These are phyloP conservation scores for Russula vinacea DNA, from an alignment of 768 basidiomycete genomes.

Conservation along the genomic window DNA sequence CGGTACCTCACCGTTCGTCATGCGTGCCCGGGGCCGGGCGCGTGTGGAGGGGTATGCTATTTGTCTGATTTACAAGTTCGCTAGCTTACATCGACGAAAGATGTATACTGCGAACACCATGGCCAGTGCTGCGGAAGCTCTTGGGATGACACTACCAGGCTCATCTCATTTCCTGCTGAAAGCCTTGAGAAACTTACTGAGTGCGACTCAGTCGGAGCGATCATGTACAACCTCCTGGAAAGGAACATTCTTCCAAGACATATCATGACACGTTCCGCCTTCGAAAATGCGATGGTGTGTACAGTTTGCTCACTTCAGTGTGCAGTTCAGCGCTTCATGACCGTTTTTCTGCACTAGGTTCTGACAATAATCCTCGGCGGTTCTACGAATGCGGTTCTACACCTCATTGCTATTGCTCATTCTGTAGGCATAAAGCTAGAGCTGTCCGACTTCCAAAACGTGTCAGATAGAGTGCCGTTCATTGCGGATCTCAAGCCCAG, in stretches of 20 bases:
- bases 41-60: slow-evolving; percentile 85
- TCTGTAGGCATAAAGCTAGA: slow-evolving; percentile 86
- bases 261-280: slow-evolving; percentile 95
- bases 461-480: slow-evolving; percentile 92
- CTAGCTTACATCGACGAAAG: slow-evolving; percentile 41
- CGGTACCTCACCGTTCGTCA: slow-evolving; percentile 87
- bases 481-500: slow-evolving; percentile 95
- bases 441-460: slow-evolving; percentile 89
- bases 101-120: slow-evolving; percentile 99
- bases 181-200: slow-evolving; percentile 85
- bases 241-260: slow-evolving; percentile 90
- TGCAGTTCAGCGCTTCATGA: not conserved
- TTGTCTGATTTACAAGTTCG: slow-evolving; percentile 2
- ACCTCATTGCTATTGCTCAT: slow-evolving; percentile 95
- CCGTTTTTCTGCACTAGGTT: slow-evolving; percentile 50
- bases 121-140: slow-evolving; percentile 90
- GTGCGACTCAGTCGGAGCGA: slow-evolving; percentile 72
- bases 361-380: slow-evolving; percentile 96
- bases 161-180: slow-evolving; percentile 98
- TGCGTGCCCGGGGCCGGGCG: slow-evolving; percentile 96
- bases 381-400: slow-evolving; percentile 95
- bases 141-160: slow-evolving; percentile 95
- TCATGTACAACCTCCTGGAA: slow-evolving; percentile 84
- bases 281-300: slow-evolving; percentile 94
- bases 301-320: slow-evolving; percentile 20